Evolutionary conservation across 306 rosid genomes (phyloP), one percentile per base, ranked within the genome.

Genomic region (Cicer chorassanicum): DNA sequence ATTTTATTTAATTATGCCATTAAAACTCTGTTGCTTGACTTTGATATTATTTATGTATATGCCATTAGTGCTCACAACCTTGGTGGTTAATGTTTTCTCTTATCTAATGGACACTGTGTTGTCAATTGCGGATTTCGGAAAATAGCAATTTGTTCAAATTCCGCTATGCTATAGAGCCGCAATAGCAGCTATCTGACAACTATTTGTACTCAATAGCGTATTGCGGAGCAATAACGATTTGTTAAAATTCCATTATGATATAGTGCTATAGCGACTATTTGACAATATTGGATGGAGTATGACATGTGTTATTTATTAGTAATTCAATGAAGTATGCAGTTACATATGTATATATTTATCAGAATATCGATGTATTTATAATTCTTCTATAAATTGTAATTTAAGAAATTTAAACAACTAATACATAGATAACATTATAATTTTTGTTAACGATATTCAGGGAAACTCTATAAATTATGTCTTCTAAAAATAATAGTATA

Each of bases 1-100:
- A 42, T 24, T 54, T 75, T 78, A 49, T 59, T 59, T 69, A n/a
- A 21, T 60, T 70, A 59, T 69, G 72, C 65, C 39, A 78, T 21
- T 50, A 70, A 68, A 61, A 77, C 42, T 34, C 43, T 38, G 44
- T 38, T 48, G n/a, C 18, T 46, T 59, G 61, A 57, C 16, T 24
- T 67, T 56, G 41, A 5, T 50, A 64, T 38, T 61, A 45, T 36
- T 38, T 74, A 50, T 40, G 72, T 45, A 74, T 38, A 48, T 62
- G 53, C 48, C 11, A 74, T 64, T 64, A 40, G 8, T 29, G 36
- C 36, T 29, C 36, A 29, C 5, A 29, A 29, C 36, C 36, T 29
- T 29, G 36, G 36, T 29, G 36, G 3, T 60, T 70, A 46, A 39
- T 48, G 11, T 49, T 78, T 45, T 59, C 34, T 46, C 16, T 36